These are phyloP conservation scores for Aspergillus neoniger DNA, from an alignment of 2,329 filamentous ascomycete species.

Conservation along the genomic window DNA sequence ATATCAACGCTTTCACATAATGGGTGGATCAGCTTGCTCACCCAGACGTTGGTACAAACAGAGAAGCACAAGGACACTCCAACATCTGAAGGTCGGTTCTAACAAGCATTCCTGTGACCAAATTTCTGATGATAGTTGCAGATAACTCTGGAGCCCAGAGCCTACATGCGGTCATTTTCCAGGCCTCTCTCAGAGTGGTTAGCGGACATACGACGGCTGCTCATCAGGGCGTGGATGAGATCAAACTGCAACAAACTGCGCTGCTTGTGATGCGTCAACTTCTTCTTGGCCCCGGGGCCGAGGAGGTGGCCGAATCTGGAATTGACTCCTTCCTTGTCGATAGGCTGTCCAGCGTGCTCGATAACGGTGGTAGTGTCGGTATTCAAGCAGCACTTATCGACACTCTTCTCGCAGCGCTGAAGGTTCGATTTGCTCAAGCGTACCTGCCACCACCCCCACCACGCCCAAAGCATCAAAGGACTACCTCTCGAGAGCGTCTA, in stretches of 20 bases:
- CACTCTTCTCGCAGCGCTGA: slow-evolving; percentile 73
- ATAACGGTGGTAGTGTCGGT: slow-evolving; percentile 61
- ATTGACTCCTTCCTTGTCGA: slow-evolving; percentile 72
- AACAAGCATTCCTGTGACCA: neutral
- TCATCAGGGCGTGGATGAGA: slow-evolving; percentile 53
- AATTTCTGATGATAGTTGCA: slow-evolving; percentile 13
- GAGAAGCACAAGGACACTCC: slow-evolving; percentile 49
- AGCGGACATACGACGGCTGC: slow-evolving; percentile 22
- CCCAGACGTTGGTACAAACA: slow-evolving; percentile 56
- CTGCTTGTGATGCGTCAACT: slow-evolving; percentile 63
- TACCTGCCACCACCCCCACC: slow-evolving; percentile 35
- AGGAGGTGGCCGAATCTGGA: slow-evolving; percentile 48
- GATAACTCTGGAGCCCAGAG: slow-evolving; percentile 32
- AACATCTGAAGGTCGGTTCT: slow-evolving; percentile 51
- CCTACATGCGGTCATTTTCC: slow-evolving; percentile 37
- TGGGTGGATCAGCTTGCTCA: slow-evolving; percentile 70
- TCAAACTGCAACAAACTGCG: slow-evolving; percentile 70
- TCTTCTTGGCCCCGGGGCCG: slow-evolving; percentile 42
- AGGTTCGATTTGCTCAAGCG: slow-evolving; percentile 54
- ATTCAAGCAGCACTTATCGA: slow-evolving; percentile 78
- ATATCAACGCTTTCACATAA: slow-evolving; percentile 67
- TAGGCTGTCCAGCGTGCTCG: slow-evolving; percentile 63
- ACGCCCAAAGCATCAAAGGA: slow-evolving; percentile 39
- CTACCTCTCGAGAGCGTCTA: slow-evolving; percentile 42
- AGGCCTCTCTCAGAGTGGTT: slow-evolving; percentile 33